Conservation (phyloP, 2,329 filamentous ascomycete species). For the Conoideocrella luteorostrata region DNA sequence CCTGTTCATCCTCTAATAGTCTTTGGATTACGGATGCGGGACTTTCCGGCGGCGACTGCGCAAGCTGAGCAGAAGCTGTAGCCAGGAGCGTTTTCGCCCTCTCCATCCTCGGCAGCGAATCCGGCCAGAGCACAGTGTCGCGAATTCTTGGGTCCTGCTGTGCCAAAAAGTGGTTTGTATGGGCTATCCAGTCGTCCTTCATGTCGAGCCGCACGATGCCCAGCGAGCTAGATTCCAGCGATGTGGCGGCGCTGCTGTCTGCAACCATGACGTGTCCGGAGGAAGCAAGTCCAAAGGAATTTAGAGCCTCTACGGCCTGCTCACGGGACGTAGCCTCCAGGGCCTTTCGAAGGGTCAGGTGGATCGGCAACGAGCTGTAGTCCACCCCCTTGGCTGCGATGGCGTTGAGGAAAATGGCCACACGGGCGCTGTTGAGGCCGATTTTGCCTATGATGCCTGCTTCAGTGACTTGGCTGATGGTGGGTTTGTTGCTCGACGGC, state of each 20-base stretch:
- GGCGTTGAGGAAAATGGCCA: conserved; percentile 56
- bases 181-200: background rate
- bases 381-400: conserved; percentile 52
- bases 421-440: conserved; percentile 52
- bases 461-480: conserved; percentile 51
- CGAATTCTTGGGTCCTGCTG: background rate
- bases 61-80: background rate
- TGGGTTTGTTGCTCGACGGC: conserved; percentile 32
- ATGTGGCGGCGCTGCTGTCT: background rate
- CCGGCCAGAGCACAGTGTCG: background rate
- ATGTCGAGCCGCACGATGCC: background rate
- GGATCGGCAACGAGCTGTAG: conserved; percentile 46
- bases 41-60: background rate
- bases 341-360: conserved; percentile 50
- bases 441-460: conserved; percentile 60
- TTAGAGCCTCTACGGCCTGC: background rate
- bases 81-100: background rate
- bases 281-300: background rate
- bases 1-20: background rate
- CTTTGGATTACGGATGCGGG: background rate
- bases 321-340: conserved; percentile 42
- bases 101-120: background rate
- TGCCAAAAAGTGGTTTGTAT: background rate
- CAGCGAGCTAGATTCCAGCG: background rate
- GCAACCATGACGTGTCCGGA: background rate